A percentile compares a stretch with the other conserved stretches of the same genome.
phyloP scores from a whole-genome alignment of 2,329 filamentous ascomycete species.

The Penicillium sp. region DNA sequence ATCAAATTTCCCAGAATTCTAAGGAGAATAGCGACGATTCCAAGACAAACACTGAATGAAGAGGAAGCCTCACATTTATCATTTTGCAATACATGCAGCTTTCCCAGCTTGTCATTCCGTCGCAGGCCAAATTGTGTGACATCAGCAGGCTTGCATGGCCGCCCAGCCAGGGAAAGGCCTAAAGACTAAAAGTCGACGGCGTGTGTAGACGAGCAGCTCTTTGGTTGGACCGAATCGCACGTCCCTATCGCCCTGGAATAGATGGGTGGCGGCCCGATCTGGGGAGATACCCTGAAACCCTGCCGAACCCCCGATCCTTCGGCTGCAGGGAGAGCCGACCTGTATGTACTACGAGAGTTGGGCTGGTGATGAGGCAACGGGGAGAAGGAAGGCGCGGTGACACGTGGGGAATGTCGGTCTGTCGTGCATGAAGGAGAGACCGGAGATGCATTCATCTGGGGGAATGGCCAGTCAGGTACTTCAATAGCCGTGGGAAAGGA shows the following conservation, averaged over 20 bases:
- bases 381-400: background rate
- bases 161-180: background rate
- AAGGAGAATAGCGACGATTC: background rate
- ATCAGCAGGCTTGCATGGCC: constrained; percentile 1
- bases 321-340: background rate
- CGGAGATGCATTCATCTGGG: too few species aligned
- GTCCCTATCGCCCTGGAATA: background rate
- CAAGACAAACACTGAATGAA: background rate
- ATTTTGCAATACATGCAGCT: background rate
- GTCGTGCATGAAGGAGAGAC: background rate
- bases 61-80: background rate
- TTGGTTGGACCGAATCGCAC: background rate
- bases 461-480: too few species aligned
- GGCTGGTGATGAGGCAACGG: background rate
- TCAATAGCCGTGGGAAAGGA: too few species aligned
- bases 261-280: constrained; percentile 1
- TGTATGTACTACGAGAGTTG: background rate
- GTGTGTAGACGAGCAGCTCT: background rate
- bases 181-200: background rate
- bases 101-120: background rate
- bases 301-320: background rate
- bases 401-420: background rate
- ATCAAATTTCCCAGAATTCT: background rate
- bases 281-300: background rate
- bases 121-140: background rate